Conservation (phyloP, 768 basidiomycete species). For the Trichaptum fuscoviolaceum region DNA sequence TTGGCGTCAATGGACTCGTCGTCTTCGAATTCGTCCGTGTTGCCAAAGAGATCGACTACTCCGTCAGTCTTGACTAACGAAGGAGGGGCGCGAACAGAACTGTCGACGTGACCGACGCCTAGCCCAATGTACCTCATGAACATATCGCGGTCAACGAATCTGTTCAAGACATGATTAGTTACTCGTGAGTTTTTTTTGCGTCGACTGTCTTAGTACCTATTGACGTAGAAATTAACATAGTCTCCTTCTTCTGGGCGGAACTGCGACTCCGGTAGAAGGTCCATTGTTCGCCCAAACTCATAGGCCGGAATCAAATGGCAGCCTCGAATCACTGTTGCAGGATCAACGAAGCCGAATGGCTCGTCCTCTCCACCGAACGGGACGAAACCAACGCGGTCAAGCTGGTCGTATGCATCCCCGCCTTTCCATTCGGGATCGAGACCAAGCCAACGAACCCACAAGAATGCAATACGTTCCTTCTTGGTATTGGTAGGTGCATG, state of each 20-base stretch:
- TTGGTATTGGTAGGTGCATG: background rate
- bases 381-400: constrained; percentile 37
- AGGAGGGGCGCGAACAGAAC: too few species aligned
- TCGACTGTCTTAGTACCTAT: constrained; percentile 20
- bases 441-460: constrained; percentile 38
- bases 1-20: too few species aligned
- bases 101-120: constrained; percentile 24
- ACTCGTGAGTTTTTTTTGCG: background rate
- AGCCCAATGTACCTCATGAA: constrained; percentile 27
- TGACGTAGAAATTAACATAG: constrained; percentile 32
- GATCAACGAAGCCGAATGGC: constrained; percentile 44
- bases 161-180: constrained; percentile 10
- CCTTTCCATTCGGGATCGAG: constrained; percentile 19
- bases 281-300: constrained; percentile 16
- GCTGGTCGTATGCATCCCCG: constrained; percentile 23
- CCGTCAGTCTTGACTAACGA: too few species aligned
- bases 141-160: constrained; percentile 38
- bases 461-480: constrained; percentile 29
- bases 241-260: constrained; percentile 19
- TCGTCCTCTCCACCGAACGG: constrained; percentile 14
- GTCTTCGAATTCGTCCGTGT: too few species aligned
- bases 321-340: constrained; percentile 31
- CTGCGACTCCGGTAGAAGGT: constrained; percentile 12
- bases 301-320: constrained; percentile 41
- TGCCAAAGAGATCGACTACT: too few species aligned